phyloP scores from a whole-genome alignment of 2,329 filamentous ascomycete species.

The Zopfia rhizophila region DNA sequence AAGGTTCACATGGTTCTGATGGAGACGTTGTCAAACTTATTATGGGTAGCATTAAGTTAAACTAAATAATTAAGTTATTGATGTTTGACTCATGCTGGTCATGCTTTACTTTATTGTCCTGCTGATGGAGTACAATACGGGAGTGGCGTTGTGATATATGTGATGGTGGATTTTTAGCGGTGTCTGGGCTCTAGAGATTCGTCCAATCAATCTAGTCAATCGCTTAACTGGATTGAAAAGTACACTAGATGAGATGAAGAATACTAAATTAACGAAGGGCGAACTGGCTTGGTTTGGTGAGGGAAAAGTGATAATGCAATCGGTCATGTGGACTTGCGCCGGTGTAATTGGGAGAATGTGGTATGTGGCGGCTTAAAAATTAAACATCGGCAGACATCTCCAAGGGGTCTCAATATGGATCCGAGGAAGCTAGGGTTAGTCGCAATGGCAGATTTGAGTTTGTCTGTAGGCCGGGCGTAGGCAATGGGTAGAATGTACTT shows the following conservation, averaged over 20 bases:
- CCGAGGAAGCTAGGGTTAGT: no score
- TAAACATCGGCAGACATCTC: no score
- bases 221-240: constrained; percentile 6
- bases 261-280: constrained; percentile 10
- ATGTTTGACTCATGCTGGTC: constrained; percentile 5
- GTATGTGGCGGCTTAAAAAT: constrained; percentile 3
- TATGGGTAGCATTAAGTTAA: constrained; percentile 3
- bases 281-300: constrained; percentile 5
- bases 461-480: no score
- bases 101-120: constrained; percentile 7
- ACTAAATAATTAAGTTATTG: constrained; percentile 8
- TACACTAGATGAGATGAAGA: constrained; percentile 10
- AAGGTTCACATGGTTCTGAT: constrained; percentile 3
- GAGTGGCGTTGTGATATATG: constrained; percentile 11
- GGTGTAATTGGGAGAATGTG: constrained; percentile 6
- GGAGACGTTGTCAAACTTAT: constrained; percentile 6
- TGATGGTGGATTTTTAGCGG: constrained; percentile 11
- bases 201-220: constrained; percentile 9
- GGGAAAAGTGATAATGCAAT: constrained; percentile 9
- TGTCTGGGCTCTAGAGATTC: constrained; percentile 4
- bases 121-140: constrained; percentile 10
- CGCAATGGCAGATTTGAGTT: no score
- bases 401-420: no score
- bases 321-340: constrained; percentile 2
- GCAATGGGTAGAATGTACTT: no score